Evolutionary conservation across 2,329 filamentous ascomycete genomes (phyloP).

Genomic region (Ascomycota sp.): DNA sequence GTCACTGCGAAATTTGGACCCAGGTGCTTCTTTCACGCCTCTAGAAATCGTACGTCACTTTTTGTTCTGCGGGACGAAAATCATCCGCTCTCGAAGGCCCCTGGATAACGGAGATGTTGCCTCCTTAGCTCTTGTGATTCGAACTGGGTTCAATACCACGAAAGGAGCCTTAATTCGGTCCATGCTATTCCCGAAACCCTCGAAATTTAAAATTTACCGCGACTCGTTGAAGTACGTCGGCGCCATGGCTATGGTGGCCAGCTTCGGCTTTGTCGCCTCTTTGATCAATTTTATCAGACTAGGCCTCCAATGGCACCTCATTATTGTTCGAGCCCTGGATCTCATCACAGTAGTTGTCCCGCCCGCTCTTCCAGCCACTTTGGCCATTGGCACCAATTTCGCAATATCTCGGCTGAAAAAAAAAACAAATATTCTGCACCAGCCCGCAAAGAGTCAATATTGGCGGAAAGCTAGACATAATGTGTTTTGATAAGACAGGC

Average conservation of each 20-base stretch:
- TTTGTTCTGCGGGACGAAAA: slow-evolving; percentile 86
- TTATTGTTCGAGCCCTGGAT: slow-evolving; percentile 80
- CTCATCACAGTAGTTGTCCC: slow-evolving; percentile 95
- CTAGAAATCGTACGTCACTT: slow-evolving; percentile 75
- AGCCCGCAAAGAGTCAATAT: slow-evolving; percentile 95
- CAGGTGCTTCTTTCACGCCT: slow-evolving; percentile 63
- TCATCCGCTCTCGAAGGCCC: slow-evolving; percentile 73
- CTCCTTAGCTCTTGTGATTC: slow-evolving; percentile 74
- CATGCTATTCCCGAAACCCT: slow-evolving; percentile 96
- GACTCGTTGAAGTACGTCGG: slow-evolving; percentile 96
- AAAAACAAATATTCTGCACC: slow-evolving; percentile 90
- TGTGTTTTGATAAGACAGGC: slow-evolving; percentile 98
- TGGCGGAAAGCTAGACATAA: slow-evolving; percentile 82
- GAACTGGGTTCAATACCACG: slow-evolving; percentile 93
- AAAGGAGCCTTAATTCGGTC: slow-evolving; percentile 90
- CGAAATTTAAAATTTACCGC: slow-evolving; percentile 94
- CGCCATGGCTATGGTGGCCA: slow-evolving; percentile 78
- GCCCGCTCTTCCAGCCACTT: slow-evolving; percentile 77
- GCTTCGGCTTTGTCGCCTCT: slow-evolving; percentile 73
- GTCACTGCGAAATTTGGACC: slow-evolving; percentile 52
- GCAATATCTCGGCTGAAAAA: slow-evolving; percentile 69
- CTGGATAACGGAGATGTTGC: slow-evolving; percentile 83
- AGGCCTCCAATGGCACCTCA: slow-evolving; percentile 68
- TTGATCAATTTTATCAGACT: slow-evolving; percentile 85
- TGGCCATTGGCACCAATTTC: slow-evolving; percentile 94